These are phyloP conservation scores for Corymbia calophylla DNA, from an alignment of 441 rosid genomes.

Conservation along the genomic window DNA sequence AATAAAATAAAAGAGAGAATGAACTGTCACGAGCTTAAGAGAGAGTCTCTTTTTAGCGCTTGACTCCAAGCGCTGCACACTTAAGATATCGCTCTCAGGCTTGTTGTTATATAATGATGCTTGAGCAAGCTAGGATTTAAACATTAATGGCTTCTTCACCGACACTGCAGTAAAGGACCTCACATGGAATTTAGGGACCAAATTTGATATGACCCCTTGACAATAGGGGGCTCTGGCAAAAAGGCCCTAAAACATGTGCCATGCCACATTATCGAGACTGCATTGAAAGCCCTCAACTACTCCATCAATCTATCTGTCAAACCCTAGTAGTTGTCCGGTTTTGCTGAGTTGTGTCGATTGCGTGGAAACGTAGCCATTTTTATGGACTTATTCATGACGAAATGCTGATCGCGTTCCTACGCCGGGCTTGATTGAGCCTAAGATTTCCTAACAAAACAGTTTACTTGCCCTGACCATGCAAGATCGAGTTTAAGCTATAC, in stretches of 20 bases:
- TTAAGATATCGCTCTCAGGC: background rate
- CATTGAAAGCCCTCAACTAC: background rate
- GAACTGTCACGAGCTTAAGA: background rate
- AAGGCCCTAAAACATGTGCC: background rate
- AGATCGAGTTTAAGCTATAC: background rate
- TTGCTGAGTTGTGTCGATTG: background rate
- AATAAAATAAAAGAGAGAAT: background rate
- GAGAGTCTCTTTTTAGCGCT: background rate
- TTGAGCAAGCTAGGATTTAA: background rate
- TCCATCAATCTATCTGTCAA: background rate
- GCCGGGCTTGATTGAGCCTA: background rate
- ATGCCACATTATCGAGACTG: background rate
- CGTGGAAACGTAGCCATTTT: background rate
- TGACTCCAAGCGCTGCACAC: background rate
- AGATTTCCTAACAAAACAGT: background rate
- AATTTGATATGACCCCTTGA: background rate
- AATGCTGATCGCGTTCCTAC: background rate
- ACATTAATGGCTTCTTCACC: background rate
- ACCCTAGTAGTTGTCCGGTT: background rate
- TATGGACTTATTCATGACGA: background rate
- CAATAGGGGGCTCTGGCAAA: background rate
- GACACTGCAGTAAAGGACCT: conserved; percentile 17
- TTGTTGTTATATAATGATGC: conserved; percentile 18
- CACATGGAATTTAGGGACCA: conserved; percentile 40
- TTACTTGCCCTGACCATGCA: background rate